phyloP scores from a whole-genome alignment of 352 stramenopile genomes.

The Phytophthora pistaciae region DNA sequence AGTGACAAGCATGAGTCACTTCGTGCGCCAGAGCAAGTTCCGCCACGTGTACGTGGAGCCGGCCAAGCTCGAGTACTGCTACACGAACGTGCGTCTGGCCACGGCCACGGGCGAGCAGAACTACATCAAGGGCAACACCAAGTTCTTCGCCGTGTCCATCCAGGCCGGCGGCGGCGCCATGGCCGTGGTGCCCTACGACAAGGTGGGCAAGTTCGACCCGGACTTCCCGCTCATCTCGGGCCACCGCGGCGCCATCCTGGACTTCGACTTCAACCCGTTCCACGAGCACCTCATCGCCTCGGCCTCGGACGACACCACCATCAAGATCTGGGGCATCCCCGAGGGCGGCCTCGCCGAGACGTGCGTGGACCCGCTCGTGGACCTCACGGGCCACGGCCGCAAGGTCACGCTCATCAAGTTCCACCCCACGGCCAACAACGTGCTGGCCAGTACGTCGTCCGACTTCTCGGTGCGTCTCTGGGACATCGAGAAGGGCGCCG shows the following conservation, averaged over 20 bases:
- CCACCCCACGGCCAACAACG: constrained; percentile 98
- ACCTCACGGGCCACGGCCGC: constrained; percentile 95
- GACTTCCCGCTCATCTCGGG: constrained; percentile 96
- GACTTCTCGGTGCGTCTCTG: constrained; percentile 99
- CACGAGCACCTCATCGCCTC: constrained; percentile 97
- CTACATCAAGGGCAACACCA: constrained; percentile 99
- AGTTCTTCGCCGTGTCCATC: constrained; percentile 99
- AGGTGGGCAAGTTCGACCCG: constrained; percentile 95
- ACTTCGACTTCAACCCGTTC: constrained; percentile 99
- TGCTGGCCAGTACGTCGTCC: constrained; percentile 95
- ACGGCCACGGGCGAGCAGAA: constrained; percentile 99
- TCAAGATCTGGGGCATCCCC: constrained; percentile 98
- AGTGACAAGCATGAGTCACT: constrained; percentile 86
- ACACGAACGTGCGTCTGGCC: constrained; percentile 94
- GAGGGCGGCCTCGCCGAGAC: constrained; percentile 95
- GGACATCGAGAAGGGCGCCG: constrained; percentile 97
- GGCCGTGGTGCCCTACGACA: constrained; percentile 95
- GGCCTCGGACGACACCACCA: constrained; percentile 97
- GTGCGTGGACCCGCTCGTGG: constrained; percentile 96
- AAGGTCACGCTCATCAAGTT: constrained; percentile 99
- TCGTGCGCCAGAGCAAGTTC: constrained; percentile 98
- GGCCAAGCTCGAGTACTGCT: constrained; percentile 94
- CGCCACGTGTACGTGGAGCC: constrained; percentile 98
- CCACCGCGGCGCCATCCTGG: constrained; percentile 96
- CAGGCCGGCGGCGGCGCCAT: constrained; percentile 91